Evolutionary conservation across 2,329 filamentous ascomycete genomes (phyloP), one percentile per base, ranked within the genome.

Genomic region (Aspergillus nomiae): DNA sequence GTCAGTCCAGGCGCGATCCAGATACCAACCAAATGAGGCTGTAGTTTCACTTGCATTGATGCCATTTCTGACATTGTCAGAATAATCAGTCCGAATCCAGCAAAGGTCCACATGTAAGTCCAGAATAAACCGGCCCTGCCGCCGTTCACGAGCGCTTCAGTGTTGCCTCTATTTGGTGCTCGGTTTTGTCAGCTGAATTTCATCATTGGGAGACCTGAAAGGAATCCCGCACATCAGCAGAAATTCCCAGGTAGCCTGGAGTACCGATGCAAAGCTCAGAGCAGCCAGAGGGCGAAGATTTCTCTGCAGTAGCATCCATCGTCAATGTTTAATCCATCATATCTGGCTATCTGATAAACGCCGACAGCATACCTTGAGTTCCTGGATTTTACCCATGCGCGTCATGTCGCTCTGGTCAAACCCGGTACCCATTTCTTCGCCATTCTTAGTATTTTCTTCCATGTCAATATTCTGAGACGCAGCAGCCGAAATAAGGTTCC

Each of bases 11-110:
- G 11, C 11, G 7, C 19, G 9, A 12, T 34, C 4, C 9, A 30
- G 16, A 50, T 14, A 30, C 24, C 9, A 11, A 30, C 24, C 9
- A 11, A 30, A 19, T 24, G 16, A 28, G 16, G 0, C 14, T 9
- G 4, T 11, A n/a, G 28, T n/a, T 32, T 7, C 16, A 61, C 64
- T 61, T 59, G 74, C 71, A 80, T 81, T 1, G 74, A 77, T 12
- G 76, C 74, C 77, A 92, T 83, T 74, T 96, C 92, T 0, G 90
- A 86, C 71, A 94, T 81, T 4, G 77, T 78, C 19, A 68, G 66
- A 34, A 78, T 73, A 21, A 94, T 83, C 28, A 88, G 89, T 8
- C 90, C 89, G 30, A 90, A 85, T 0, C 90, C 89, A 8, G 94
- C 87, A 21, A 90, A 78, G 34, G 89, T 77, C 67, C 74, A 74